A percentile compares a stretch with the other conserved stretches of the same genome.
Conservation (phyloP, 139 green algal genomes). For the Bryopsis sp. region DNA sequence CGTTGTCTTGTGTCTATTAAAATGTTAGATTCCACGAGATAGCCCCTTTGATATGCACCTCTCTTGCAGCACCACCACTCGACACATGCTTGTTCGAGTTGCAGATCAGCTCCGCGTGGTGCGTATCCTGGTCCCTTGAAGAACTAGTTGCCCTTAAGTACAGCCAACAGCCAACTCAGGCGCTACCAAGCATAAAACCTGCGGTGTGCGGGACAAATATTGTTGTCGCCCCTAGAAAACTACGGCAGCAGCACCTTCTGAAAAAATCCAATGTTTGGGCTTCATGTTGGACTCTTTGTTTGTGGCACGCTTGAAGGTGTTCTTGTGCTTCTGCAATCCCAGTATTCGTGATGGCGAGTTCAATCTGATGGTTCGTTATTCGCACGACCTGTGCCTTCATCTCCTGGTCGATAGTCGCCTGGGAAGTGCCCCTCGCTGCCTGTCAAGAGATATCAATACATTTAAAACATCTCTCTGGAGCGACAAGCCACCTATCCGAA, state of each 20-base stretch:
- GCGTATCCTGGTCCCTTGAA: too few relatives aligned
- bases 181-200: too few relatives aligned
- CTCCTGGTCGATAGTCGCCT: background rate
- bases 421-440: background rate
- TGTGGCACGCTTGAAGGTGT: background rate
- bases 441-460: too few relatives aligned
- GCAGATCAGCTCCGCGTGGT: too few relatives aligned
- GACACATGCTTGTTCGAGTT: too few relatives aligned
- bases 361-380: background rate
- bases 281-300: background rate
- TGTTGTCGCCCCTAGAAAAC: too few relatives aligned
- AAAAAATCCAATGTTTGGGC: constrained; percentile 2
- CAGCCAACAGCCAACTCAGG: too few relatives aligned
- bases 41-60: background rate
- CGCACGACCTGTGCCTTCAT: background rate
- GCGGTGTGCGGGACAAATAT: too few relatives aligned
- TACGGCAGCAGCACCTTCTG: too few relatives aligned
- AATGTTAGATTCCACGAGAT: background rate
- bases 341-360: background rate
- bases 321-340: background rate
- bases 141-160: too few relatives aligned
- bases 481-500: background rate
- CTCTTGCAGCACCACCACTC: too few relatives aligned
- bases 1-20: background rate
- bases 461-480: background rate